phyloP scores from a whole-genome alignment of 441 rosid genomes.

The Populus hybrid region DNA sequence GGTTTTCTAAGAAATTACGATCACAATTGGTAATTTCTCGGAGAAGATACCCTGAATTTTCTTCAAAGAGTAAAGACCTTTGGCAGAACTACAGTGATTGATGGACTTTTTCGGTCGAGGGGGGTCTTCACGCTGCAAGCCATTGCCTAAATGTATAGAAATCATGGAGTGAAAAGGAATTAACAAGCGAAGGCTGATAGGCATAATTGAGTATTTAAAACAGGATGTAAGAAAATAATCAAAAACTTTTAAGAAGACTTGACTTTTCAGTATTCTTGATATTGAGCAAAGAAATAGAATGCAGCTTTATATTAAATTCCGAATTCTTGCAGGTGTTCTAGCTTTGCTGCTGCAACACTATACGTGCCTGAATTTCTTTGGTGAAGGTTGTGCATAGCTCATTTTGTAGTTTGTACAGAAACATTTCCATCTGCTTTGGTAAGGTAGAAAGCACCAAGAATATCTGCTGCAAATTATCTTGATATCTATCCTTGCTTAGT shows the following conservation, averaged over 20 bases:
- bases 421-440: conserved; percentile 54
- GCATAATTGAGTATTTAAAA: background rate
- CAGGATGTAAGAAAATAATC: background rate
- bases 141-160: conserved; percentile 34
- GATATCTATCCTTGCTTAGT: conserved; percentile 38
- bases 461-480: conserved; percentile 52
- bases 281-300: background rate
- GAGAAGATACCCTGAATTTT: background rate
- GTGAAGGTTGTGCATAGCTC: conserved; percentile 48
- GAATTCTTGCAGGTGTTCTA: background rate
- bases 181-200: conserved; percentile 5
- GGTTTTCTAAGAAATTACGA: conserved; percentile 4
- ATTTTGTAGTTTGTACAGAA: conserved; percentile 42
- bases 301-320: background rate
- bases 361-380: conserved; percentile 57
- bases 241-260: background rate
- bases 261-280: background rate
- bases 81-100: conserved; percentile 25
- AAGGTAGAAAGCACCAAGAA: conserved; percentile 44
- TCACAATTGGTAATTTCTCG: background rate
- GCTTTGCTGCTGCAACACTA: background rate
- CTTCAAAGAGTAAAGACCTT: conserved; percentile 37
- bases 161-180: background rate
- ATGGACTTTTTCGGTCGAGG: conserved; percentile 27
- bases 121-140: conserved; percentile 24